These are phyloP conservation scores for Coelastrella sp. DNA, from an alignment of 139 green algal species.

Conservation along the genomic window DNA sequence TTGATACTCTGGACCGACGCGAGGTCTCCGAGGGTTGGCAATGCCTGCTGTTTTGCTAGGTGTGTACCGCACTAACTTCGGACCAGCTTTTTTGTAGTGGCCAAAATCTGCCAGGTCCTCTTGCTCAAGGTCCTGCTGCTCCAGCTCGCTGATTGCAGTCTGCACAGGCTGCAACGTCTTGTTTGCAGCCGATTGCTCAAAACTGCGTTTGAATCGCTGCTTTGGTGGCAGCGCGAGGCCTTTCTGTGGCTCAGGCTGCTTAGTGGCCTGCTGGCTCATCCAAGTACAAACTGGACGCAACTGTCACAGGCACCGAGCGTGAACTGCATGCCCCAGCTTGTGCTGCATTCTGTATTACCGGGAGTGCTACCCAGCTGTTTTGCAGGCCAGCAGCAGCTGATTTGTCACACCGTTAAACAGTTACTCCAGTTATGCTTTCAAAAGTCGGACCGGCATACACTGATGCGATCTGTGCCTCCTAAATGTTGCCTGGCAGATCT, in stretches of 20 bases:
- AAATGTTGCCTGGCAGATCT: too few species aligned
- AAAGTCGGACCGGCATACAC: too few species aligned
- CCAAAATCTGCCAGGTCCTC: constrained; percentile 1
- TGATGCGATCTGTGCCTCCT: too few species aligned
- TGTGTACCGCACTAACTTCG: constrained; percentile 39
- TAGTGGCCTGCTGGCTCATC: background rate
- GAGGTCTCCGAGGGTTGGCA: constrained; percentile 54
- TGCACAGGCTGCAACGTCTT: background rate
- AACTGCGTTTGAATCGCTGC: constrained; percentile 22
- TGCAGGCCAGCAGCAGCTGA: too few species aligned
- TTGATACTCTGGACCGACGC: constrained; percentile 69
- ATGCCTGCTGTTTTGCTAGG: constrained; percentile 48
- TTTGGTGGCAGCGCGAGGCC: constrained; percentile 31
- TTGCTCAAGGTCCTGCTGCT: background rate
- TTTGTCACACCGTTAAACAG: too few species aligned
- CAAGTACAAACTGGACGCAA: too few species aligned
- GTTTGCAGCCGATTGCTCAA: background rate
- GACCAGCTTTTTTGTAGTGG: background rate
- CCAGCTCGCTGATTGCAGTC: too few species aligned
- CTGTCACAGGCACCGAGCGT: too few species aligned
- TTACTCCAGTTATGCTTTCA: too few species aligned
- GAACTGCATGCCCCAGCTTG: too few species aligned
- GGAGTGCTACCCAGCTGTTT: too few species aligned
- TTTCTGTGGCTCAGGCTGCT: background rate
- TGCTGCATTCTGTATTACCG: too few species aligned